A percentile compares a stretch with the other conserved stretches of the same genome.
These are phyloP conservation scores for Cordyceps pruinosa DNA, from an alignment of 2,329 filamentous ascomycete species.

Conservation along the genomic window DNA sequence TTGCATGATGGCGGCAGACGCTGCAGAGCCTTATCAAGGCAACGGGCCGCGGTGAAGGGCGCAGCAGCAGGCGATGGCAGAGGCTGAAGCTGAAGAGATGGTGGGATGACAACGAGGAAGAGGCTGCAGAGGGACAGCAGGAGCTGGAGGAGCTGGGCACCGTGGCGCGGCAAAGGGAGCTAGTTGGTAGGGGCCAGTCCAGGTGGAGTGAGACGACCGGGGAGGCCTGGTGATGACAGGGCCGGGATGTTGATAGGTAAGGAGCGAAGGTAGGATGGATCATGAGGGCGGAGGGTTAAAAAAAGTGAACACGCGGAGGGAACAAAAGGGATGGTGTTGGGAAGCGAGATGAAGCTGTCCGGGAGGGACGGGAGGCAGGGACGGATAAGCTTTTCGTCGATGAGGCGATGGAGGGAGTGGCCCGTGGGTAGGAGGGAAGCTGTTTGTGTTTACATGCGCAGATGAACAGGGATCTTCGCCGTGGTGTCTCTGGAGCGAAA, in stretches of 20 bases:
- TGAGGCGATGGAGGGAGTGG: background rate
- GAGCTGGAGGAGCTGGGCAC: background rate
- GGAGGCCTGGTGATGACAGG: constrained; percentile 5
- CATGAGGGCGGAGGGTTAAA: background rate
- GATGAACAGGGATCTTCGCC: too few species aligned
- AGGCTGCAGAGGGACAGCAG: background rate
- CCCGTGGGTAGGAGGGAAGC: background rate
- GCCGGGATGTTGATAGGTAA: background rate
- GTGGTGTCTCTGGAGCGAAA: too few species aligned
- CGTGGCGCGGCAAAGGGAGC: constrained; percentile 1
- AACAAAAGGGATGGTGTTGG: background rate
- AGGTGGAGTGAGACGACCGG: constrained; percentile 8
- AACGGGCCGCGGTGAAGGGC: background rate
- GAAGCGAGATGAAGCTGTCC: background rate
- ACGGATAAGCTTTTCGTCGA: background rate
- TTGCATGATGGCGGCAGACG: constrained; percentile 4
- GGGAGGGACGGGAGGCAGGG: background rate
- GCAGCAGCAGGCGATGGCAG: background rate
- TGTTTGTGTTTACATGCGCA: background rate
- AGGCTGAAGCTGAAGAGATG: background rate
- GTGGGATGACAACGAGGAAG: background rate
- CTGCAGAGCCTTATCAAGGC: background rate
- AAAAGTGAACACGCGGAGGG: background rate
- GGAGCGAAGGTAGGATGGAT: background rate
- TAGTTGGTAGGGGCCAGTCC: background rate